Evolutionary conservation across 345 rosid genomes (phyloP), one percentile per base, ranked within the genome.

Genomic region (Cardiospermum halicacabum): DNA sequence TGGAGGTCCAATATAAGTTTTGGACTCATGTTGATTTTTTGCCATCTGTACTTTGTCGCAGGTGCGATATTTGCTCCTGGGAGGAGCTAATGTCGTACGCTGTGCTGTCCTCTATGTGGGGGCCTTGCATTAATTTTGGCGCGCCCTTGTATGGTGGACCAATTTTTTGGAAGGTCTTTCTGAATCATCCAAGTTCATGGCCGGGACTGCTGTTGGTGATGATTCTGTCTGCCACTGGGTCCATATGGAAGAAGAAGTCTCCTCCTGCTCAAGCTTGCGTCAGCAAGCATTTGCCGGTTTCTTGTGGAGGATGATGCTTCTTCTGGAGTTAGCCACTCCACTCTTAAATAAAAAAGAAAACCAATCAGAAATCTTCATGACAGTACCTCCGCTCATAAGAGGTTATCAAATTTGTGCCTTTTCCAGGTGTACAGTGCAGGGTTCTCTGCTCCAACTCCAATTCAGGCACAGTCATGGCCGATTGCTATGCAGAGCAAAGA

Each of bases 71-170:
- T 94, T 83, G 91, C 95, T 85, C 89, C 95, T 72, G 66, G 81
- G 79, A 73, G 89, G 99, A 89, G 99, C 96, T 76, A 87, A 94
- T 94, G 96, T 94, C 97, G 96, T 94, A 89, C 96, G 75, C 96
- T 91, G 94, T 82, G 85, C 85, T 78, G 85, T 81, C 91, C 83
- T 84, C 73, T 74, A 74, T 71, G 53, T 74, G 73, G 80, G 86
- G 88, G 81, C 78, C 70, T 81, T 77, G 92, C 91, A 78, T 82
- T 75, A 74, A 74, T 50, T 78, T 84, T 83, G 95, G 89, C 80
- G 87, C 43, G 82, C 81, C 94, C 92, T 82, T 82, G 57, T 66
- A 66, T 72, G 86, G 80, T 81, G 88, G 89, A 82, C 86, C 88
- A 71, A 76, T 80, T 83, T 80, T 80, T 75, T 71, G 64, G 78